Evolutionary conservation across 371 early-diverging fungal species (phyloP).

Genomic region (Apophysomyces elegans): DNA sequence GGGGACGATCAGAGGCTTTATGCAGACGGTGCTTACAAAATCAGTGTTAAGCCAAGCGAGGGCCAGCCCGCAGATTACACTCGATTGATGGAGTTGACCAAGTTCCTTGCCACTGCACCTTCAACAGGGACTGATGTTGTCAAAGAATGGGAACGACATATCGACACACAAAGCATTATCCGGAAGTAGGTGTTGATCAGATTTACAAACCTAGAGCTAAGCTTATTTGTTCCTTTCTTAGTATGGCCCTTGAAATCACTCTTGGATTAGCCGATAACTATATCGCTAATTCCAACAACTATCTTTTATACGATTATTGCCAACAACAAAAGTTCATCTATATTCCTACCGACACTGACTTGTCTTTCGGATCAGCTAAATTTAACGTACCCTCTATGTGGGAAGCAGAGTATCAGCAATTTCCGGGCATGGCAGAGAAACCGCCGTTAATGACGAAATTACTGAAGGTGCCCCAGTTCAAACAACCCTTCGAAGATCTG

Average conservation of each 20-base stretch:
- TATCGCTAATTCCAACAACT: constrained; percentile 38
- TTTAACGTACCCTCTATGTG: constrained; percentile 19
- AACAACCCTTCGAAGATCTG: constrained; percentile 26
- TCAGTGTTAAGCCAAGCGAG: constrained; percentile 26
- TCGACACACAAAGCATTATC: constrained; percentile 40
- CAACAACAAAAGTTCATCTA: constrained; percentile 26
- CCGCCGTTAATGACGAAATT: constrained; percentile 17
- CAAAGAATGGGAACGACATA: constrained; percentile 30
- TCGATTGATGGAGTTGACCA: constrained; percentile 35
- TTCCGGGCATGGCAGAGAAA: constrained; percentile 21
- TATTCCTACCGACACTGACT: constrained; percentile 41
- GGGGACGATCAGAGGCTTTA: constrained; percentile 27
- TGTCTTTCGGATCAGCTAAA: constrained; percentile 31
- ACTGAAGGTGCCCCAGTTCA: constrained; percentile 22
- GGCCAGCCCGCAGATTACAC: constrained; percentile 16
- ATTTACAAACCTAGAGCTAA: constrained; percentile 6
- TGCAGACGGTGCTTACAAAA: constrained; percentile 30
- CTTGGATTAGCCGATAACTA: constrained; percentile 46
- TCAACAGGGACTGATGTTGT: constrained; percentile 15
- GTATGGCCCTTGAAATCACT: constrained; percentile 40
- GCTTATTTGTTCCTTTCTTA: constrained; percentile 8
- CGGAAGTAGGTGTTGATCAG: constrained; percentile 27
- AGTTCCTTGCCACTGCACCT: constrained; percentile 35
- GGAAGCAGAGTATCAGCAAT: constrained; percentile 35
- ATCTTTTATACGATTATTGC: constrained; percentile 23